phyloP scores from a whole-genome alignment of 306 rosid genomes.

The Lathyrus tuberosus region DNA sequence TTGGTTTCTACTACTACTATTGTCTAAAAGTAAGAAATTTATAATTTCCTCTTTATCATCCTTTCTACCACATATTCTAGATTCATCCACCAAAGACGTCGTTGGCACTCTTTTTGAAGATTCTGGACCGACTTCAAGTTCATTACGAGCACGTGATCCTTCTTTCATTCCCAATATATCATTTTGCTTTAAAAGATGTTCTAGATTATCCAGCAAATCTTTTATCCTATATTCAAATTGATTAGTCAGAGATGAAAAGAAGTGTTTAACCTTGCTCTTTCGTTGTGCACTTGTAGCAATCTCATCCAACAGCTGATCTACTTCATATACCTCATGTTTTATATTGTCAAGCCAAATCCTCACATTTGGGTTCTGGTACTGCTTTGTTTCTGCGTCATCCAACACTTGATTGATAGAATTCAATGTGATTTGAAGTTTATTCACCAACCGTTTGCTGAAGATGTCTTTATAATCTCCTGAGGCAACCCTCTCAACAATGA shows the following conservation, averaged over 20 bases:
- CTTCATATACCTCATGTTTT: not conserved
- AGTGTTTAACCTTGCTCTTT: not conserved
- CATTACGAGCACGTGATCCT: not conserved
- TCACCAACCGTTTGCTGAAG: not conserved
- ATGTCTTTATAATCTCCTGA: no score
- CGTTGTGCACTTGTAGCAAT: not conserved
- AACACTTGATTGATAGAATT: constrained; percentile 29
- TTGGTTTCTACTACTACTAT: not conserved
- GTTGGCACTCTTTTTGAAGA: not conserved
- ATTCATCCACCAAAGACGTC: not conserved
- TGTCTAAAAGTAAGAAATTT: not conserved
- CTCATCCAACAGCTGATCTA: not conserved
- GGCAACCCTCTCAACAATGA: no score
- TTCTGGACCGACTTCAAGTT: not conserved
- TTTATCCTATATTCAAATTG: not conserved
- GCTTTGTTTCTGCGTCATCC: constrained; percentile 48
- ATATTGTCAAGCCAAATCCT: not conserved
- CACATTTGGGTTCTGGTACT: not conserved
- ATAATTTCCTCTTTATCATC: not conserved
- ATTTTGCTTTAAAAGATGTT: not conserved
- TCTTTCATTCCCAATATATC: not conserved
- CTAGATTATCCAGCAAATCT: not conserved
- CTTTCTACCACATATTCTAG: not conserved
- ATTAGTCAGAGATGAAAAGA: not conserved
- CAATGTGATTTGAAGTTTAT: not conserved